phyloP scores from a whole-genome alignment of 2,329 filamentous ascomycete species.

The Gnomoniopsis smithogilvyi region DNA sequence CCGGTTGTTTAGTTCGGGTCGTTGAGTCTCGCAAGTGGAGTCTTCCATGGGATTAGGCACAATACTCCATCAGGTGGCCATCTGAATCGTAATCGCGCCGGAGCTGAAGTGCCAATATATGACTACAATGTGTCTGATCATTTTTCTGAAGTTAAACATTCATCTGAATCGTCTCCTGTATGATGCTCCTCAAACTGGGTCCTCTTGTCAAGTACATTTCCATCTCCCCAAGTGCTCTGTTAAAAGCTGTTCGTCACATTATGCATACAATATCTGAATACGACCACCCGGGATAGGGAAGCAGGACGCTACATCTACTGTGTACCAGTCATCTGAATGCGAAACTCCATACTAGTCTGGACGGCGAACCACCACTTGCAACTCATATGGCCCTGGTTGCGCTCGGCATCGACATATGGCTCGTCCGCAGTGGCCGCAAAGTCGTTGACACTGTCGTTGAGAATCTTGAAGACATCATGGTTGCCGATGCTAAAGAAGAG shows the following conservation, averaged over 20 bases:
- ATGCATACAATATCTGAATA: neutral
- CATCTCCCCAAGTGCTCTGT: too few species aligned
- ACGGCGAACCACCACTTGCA: neutral
- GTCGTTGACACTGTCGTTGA: slow-evolving; percentile 6
- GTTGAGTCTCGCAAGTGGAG: too few species aligned
- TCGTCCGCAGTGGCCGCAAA: neutral
- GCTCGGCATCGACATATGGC: slow-evolving; percentile 1
- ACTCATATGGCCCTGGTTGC: slow-evolving; percentile 4
- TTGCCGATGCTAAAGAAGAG: slow-evolving; percentile 3
- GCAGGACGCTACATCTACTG: neutral
- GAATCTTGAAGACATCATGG: slow-evolving; percentile 6
- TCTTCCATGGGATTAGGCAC: too few species aligned
- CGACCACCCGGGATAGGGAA: neutral
- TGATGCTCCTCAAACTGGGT: too few species aligned
- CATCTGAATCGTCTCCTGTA: too few species aligned
- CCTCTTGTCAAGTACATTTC: too few species aligned
- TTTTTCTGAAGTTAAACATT: too few species aligned
- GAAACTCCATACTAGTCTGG: slow-evolving; percentile 1
- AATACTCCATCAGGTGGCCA: too few species aligned
- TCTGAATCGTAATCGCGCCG: too few species aligned
- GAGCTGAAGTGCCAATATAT: too few species aligned
- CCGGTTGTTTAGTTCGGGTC: too few species aligned
- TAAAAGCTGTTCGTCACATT: neutral
- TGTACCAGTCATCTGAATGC: neutral
- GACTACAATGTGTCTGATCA: too few species aligned